A percentile compares a stretch with the other conserved stretches of the same genome.
Conservation (phyloP, 176 grass and related monocot genomes). For the Aegilops bicornis region DNA sequence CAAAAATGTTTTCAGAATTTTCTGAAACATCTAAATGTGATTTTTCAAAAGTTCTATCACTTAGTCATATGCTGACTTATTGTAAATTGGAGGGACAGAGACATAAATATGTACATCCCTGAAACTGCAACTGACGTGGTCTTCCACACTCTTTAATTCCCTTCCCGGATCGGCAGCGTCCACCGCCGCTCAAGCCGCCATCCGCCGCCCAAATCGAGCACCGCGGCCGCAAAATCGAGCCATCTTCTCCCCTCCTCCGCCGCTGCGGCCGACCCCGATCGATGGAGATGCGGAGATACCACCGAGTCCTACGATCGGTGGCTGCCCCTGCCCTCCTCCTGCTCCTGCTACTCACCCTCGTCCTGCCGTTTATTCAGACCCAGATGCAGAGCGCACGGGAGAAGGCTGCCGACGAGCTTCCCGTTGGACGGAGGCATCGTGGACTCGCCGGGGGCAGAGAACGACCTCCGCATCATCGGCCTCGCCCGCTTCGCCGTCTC, state of each 20-base stretch:
- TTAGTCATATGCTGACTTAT: no score
- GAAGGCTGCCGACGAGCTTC: slow-evolving; percentile 16
- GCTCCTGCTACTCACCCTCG: slow-evolving; percentile 11
- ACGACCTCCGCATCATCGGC: slow-evolving; percentile 41
- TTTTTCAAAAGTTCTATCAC: no score
- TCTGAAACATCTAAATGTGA: no score
- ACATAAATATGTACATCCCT: no score
- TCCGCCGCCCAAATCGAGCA: no score
- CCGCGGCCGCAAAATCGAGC: neutral
- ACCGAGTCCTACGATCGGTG: neutral
- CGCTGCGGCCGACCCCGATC: neutral
- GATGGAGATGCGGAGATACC: slow-evolving; percentile 6
- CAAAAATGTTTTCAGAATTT: no score
- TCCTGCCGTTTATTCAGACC: neutral
- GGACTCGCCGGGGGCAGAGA: slow-evolving; percentile 39
- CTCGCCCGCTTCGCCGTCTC: slow-evolving; percentile 72
- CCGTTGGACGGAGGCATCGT: slow-evolving; percentile 28
- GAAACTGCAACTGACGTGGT: no score
- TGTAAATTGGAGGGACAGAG: no score
- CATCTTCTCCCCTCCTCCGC: neutral
- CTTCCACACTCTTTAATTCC: no score
- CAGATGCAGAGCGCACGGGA: neutral
- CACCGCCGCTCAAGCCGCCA: no score
- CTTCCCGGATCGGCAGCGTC: no score
- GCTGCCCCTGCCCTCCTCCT: neutral